A percentile compares a stretch with the other conserved stretches of the same genome.
These are phyloP conservation scores for Penicillium sp. DNA, from an alignment of 2,329 filamentous ascomycete species.

Conservation along the genomic window DNA sequence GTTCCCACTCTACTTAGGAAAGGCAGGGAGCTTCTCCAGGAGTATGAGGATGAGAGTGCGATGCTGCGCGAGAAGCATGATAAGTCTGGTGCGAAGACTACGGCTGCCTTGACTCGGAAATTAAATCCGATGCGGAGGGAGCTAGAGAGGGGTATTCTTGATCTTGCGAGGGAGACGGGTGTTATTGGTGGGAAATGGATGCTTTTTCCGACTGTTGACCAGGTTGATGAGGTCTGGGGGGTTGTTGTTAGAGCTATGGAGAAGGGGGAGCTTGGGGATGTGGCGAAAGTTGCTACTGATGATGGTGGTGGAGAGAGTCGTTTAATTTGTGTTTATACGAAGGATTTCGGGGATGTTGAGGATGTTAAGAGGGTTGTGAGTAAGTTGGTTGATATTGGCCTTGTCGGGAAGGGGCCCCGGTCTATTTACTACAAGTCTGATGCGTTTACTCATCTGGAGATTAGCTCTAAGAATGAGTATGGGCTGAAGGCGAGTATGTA, in stretches of 20 bases:
- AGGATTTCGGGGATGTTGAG: slow-evolving; percentile 65
- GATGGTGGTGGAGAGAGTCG: slow-evolving; percentile 42
- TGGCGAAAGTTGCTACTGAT: slow-evolving; percentile 68
- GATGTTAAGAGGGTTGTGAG: slow-evolving; percentile 68
- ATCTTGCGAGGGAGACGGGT: slow-evolving; percentile 57
- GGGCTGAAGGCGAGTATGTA: slow-evolving; percentile 54
- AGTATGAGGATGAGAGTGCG: slow-evolving; percentile 45
- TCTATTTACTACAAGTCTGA: slow-evolving; percentile 78
- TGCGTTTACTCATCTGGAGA: slow-evolving; percentile 65
- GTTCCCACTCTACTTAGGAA: slow-evolving; percentile 50
- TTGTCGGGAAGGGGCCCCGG: slow-evolving; percentile 46
- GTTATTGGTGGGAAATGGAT: slow-evolving; percentile 63
- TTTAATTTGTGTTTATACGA: slow-evolving; percentile 75
- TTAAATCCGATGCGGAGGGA: slow-evolving; percentile 42
- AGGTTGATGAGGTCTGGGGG: slow-evolving; percentile 48
- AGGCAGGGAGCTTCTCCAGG: slow-evolving; percentile 54
- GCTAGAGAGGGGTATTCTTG: slow-evolving; percentile 55
- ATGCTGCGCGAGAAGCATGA: slow-evolving; percentile 51
- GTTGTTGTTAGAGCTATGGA: slow-evolving; percentile 65
- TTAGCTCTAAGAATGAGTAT: slow-evolving; percentile 60
- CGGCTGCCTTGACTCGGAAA: slow-evolving; percentile 30
- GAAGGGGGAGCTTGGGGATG: slow-evolving; percentile 66
- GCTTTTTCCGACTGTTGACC: slow-evolving; percentile 22
- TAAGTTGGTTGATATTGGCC: slow-evolving; percentile 59
- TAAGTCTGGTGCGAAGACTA: slow-evolving; percentile 38